Conservation (phyloP, 306 rosid species). For the Acacia crassicarpa region DNA sequence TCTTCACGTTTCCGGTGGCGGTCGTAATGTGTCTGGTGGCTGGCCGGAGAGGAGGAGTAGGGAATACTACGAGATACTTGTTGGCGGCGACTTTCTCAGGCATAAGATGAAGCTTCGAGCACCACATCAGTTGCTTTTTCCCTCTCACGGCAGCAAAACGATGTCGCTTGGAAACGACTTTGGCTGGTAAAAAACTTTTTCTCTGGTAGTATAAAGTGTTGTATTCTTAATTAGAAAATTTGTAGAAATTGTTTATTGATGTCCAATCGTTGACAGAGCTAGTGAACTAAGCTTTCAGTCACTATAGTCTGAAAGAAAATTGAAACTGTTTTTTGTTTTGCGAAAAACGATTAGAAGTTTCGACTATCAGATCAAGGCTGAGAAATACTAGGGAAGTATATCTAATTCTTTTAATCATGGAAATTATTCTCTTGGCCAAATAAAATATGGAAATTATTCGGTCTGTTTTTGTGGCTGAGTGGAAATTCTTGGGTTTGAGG, state of each 20-base stretch:
- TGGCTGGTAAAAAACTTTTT: constrained; percentile 56
- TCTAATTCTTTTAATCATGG: not conserved
- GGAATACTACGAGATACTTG: constrained; percentile 57
- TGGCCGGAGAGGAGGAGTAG: constrained; percentile 56
- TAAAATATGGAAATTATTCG: not conserved
- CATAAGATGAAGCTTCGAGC: constrained; percentile 61
- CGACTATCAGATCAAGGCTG: not conserved
- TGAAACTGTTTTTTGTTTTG: not conserved
- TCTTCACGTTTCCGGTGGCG: constrained; percentile 28
- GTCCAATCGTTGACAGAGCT: not conserved
- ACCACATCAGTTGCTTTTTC: constrained; percentile 64
- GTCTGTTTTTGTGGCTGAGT: not conserved
- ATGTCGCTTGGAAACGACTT: constrained; percentile 82
- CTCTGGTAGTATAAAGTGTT: not conserved
- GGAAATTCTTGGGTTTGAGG: not conserved
- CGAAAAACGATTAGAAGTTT: not conserved
- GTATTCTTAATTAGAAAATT: not conserved
- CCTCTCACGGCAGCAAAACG: constrained; percentile 74
- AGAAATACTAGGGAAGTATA: not conserved
- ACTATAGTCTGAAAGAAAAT: not conserved
- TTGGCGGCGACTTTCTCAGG: constrained; percentile 54
- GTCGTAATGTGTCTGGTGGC: constrained; percentile 3
- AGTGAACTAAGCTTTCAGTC: not conserved
- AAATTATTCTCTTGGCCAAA: not conserved
- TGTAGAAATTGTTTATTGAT: not conserved